Percentiles rank a stretch among this genome's conserved stretches.
phyloP scores from a whole-genome alignment of 1,139 yeast genomes.

The Wickerhamomyces sp. region DNA sequence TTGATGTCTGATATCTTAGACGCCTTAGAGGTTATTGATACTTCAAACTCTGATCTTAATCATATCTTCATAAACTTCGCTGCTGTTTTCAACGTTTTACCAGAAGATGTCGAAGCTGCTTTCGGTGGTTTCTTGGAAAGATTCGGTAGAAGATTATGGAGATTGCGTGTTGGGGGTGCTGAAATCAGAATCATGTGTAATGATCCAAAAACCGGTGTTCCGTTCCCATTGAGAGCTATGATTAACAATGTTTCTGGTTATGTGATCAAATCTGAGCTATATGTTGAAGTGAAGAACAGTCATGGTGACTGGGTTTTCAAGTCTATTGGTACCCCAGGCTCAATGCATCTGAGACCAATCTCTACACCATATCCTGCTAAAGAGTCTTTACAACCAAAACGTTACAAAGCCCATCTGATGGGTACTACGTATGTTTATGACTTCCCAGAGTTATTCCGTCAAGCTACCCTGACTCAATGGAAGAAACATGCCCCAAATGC shows the following conservation, averaged over 20 bases:
- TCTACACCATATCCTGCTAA: slow-evolving; percentile 96
- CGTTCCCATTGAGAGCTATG: slow-evolving; percentile 94
- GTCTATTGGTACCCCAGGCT: slow-evolving; percentile 89
- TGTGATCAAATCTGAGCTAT: slow-evolving; percentile 91
- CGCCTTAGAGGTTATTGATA: slow-evolving; percentile 89
- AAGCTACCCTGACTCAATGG: slow-evolving; percentile 86
- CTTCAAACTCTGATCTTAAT: slow-evolving; percentile 91
- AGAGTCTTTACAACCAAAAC: slow-evolving; percentile 96
- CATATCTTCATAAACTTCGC: slow-evolving; percentile 96
- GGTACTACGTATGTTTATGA: slow-evolving; percentile 98
- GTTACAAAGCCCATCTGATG: slow-evolving; percentile 97
- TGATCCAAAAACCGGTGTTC: slow-evolving; percentile 79
- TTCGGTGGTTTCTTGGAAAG: slow-evolving; percentile 97
- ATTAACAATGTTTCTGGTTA: slow-evolving; percentile 96
- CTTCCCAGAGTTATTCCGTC: slow-evolving; percentile 97
- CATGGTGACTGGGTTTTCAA: slow-evolving; percentile 97
- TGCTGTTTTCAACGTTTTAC: slow-evolving; percentile 88
- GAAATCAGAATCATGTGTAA: slow-evolving; percentile 95
- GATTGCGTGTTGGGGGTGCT: slow-evolving; percentile 94
- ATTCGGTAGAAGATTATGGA: slow-evolving; percentile 95
- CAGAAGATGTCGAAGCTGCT: slow-evolving; percentile 95
- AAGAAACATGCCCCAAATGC: slow-evolving; percentile 49
- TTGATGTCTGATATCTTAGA: slow-evolving; percentile 94
- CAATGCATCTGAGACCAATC: slow-evolving; percentile 95
- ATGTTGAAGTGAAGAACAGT: slow-evolving; percentile 87